Evolutionary conservation across 1,139 yeast genomes (phyloP).

Genomic region (Hansenula lynferdii): DNA sequence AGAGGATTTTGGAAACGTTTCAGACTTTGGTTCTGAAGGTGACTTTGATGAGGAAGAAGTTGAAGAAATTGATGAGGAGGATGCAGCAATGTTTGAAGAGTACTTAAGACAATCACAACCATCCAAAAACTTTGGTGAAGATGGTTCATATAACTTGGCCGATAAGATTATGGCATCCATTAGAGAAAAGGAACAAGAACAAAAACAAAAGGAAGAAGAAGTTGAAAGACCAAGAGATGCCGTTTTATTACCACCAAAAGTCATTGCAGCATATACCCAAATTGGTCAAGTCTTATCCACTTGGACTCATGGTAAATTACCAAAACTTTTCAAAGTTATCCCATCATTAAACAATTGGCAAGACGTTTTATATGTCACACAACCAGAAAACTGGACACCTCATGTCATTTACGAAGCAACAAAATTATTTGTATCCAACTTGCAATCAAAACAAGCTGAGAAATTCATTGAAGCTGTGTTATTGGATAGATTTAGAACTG

Average conservation of each 20-base stretch:
- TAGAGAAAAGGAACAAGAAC: constrained; percentile 55
- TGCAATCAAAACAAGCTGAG: constrained; percentile 85
- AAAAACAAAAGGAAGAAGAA: constrained; percentile 24
- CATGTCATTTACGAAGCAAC: constrained; percentile 96
- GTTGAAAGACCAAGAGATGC: constrained; percentile 31
- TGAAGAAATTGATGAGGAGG: constrained; percentile 56
- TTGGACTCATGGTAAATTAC: constrained; percentile 95
- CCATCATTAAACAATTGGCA: constrained; percentile 95
- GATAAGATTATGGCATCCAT: constrained; percentile 90
- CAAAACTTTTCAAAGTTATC: constrained; percentile 89
- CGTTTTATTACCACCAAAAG: constrained; percentile 91
- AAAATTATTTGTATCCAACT: constrained; percentile 84
- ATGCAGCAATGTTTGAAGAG: constrained; percentile 65
- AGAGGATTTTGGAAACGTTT: constrained; percentile 30
- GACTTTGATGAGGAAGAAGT: constrained; percentile 25
- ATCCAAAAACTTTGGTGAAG: constrained; percentile 30
- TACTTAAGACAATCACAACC: constrained; percentile 44
- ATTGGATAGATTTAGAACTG: constrained; percentile 77
- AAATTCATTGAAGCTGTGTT: constrained; percentile 72
- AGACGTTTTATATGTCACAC: constrained; percentile 86
- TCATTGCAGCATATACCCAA: constrained; percentile 87
- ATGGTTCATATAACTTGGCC: constrained; percentile 64
- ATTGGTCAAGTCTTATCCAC: constrained; percentile 84
- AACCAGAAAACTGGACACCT: constrained; percentile 95
- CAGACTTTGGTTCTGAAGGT: constrained; percentile 30